Evolutionary conservation across 306 rosid genomes (phyloP).

Genomic region (Cicer judaicum): DNA sequence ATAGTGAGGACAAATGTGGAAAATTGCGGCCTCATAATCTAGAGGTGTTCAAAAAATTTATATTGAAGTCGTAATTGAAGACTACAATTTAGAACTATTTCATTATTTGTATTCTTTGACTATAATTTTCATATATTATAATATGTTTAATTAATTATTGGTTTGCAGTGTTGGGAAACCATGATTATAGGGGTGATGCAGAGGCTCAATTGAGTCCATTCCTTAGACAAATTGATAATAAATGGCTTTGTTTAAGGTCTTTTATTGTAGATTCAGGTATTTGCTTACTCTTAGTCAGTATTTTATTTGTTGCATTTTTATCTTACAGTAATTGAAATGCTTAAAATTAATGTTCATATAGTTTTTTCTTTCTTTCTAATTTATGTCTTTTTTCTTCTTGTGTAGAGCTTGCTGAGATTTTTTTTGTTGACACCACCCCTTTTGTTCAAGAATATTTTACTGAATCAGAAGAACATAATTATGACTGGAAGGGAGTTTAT

Average conservation of each 20-base stretch:
- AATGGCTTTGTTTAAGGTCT: constrained; percentile 66
- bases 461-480: constrained; percentile 44
- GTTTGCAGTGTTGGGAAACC: constrained; percentile 65
- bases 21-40: not conserved
- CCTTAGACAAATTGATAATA: constrained; percentile 54
- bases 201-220: constrained; percentile 56
- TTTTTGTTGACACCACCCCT: constrained; percentile 67
- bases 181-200: constrained; percentile 66
- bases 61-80: not conserved
- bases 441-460: constrained; percentile 55
- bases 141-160: constrained; percentile 9
- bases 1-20: not conserved
- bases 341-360: not conserved
- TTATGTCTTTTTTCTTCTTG: not conserved
- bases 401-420: constrained; percentile 56
- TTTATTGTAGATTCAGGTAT: constrained; percentile 59
- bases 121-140: not conserved
- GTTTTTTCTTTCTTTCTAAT: not conserved
- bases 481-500: constrained; percentile 54
- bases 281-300: constrained; percentile 1
- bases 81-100: not conserved
- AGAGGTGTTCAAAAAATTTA: not conserved
- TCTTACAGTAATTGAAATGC: not conserved
- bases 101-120: not conserved
- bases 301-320: not conserved